Conservation (phyloP, 371 early-diverging fungal species). For the Dichotomocladium elegans region DNA sequence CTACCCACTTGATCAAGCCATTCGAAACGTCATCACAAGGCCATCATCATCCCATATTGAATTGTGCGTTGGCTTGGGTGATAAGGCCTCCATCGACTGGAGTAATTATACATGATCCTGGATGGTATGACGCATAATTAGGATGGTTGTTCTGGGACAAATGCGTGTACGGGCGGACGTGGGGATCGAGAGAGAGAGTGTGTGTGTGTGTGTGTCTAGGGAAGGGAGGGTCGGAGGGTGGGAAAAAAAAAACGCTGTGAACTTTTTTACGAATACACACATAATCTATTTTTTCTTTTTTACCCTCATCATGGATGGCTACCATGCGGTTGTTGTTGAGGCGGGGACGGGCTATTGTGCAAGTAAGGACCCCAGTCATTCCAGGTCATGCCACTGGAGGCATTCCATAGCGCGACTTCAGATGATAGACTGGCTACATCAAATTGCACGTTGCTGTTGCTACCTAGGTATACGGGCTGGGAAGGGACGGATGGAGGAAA, state of each 20-base stretch:
- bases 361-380: conserved; percentile 34
- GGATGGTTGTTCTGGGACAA: too few species aligned
- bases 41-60: conserved; percentile 33
- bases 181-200: too few species aligned
- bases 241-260: too few species aligned
- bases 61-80: conserved; percentile 31
- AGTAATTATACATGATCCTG: conserved; percentile 15
- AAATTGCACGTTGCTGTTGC: conserved; percentile 1
- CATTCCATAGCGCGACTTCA: conserved; percentile 27
- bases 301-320: too few species aligned
- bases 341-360: conserved; percentile 1
- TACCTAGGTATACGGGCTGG: too few species aligned
- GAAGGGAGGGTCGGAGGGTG: too few species aligned
- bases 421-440: conserved; percentile 23
- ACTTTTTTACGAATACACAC: too few species aligned
- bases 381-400: conserved; percentile 29
- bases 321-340: not conserved
- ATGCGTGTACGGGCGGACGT: too few species aligned
- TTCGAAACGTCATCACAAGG: conserved; percentile 31
- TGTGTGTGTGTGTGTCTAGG: too few species aligned
- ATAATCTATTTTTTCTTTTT: too few species aligned
- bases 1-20: conserved; percentile 41
- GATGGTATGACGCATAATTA: too few species aligned
- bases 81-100: conserved; percentile 43
- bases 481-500: too few species aligned